Percentiles rank a stretch among this genome's conserved stretches.
These are phyloP conservation scores for Colletotrichum magnum DNA, from an alignment of 2,329 filamentous ascomycete species.

Conservation along the genomic window DNA sequence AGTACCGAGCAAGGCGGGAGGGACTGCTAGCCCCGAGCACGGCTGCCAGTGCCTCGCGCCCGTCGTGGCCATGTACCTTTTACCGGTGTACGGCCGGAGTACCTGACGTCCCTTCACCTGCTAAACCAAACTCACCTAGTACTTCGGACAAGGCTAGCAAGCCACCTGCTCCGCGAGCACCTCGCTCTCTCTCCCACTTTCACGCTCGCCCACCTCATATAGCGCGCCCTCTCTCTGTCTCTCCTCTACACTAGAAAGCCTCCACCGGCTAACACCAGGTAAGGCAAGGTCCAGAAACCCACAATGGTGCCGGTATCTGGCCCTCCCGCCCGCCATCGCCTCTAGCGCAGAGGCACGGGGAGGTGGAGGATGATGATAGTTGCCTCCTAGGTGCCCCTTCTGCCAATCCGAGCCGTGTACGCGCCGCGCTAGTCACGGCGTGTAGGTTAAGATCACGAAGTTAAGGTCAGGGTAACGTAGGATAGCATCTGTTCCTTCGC, in stretches of 20 bases:
- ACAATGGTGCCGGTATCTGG: slow-evolving; percentile 28
- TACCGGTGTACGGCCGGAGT: background rate
- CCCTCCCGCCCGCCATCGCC: slow-evolving; percentile 35
- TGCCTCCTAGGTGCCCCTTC: background rate
- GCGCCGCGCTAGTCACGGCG: slow-evolving; percentile 4
- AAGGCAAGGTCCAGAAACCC: slow-evolving; percentile 13
- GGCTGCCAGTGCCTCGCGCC: slow-evolving; percentile 16
- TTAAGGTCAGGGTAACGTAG: slow-evolving; percentile 34
- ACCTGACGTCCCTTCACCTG: background rate
- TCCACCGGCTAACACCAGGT: slow-evolving; percentile 5
- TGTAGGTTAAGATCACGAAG: slow-evolving; percentile 9
- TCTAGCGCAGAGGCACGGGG: slow-evolving; percentile 20
- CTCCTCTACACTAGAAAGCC: background rate
- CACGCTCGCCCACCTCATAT: background rate
- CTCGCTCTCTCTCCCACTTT: too few relatives aligned
- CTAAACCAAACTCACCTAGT: background rate
- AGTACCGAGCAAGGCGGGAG: slow-evolving; percentile 16
- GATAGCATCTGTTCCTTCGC: slow-evolving; percentile 13
- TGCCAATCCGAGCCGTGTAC: slow-evolving; percentile 16
- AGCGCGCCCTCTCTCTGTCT: background rate
- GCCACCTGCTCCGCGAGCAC: background rate
- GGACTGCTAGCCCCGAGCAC: slow-evolving; percentile 20
- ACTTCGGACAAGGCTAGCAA: slow-evolving; percentile 27
- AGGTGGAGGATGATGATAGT: slow-evolving; percentile 2
- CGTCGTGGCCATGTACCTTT: slow-evolving; percentile 16